These are phyloP conservation scores for Cercospora brassicicola DNA, from an alignment of 2,329 filamentous ascomycete species.

Conservation along the genomic window DNA sequence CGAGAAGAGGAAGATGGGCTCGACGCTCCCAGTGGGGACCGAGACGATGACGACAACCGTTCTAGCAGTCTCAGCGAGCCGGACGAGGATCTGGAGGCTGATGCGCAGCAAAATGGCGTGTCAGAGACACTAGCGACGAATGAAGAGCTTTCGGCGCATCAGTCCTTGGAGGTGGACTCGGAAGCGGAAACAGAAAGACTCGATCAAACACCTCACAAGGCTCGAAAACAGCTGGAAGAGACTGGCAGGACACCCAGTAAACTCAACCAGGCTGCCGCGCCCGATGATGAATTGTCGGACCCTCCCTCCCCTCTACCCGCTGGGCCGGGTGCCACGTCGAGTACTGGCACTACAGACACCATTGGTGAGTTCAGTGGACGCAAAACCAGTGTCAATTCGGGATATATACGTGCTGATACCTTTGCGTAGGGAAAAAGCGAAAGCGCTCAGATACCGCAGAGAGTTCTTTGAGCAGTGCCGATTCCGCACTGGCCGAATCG, in stretches of 20 bases:
- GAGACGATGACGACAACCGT: conserved; percentile 45
- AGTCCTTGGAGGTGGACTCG: conserved; percentile 58
- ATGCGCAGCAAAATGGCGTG: conserved; percentile 21
- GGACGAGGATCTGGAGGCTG: conserved; percentile 65
- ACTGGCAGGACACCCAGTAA: conserved; percentile 75
- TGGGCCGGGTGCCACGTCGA: conserved; percentile 35
- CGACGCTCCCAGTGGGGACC: conserved; percentile 12
- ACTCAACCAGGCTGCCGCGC: conserved; percentile 60
- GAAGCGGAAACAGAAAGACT: conserved; percentile 94
- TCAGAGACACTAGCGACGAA: conserved; percentile 2
- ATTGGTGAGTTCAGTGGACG: conserved; percentile 24
- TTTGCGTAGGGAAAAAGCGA: conserved; percentile 42
- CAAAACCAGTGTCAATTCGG: neutral
- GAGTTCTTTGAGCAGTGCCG: conserved; percentile 42
- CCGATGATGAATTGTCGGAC: conserved; percentile 45
- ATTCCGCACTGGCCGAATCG: conserved; percentile 39
- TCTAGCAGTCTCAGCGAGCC: conserved; percentile 94
- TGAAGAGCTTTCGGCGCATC: conserved; percentile 28
- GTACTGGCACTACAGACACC: conserved; percentile 35
- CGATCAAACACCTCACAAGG: conserved; percentile 61
- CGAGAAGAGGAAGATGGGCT: neutral
- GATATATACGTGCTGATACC: neutral
- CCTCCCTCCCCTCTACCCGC: conserved; percentile 36
- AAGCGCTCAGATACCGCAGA: conserved; percentile 47
- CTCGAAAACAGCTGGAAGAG: conserved; percentile 38